Base-by-base conservation (phyloP, 1,139 yeast species). In the Zygoascus meyerae region DNA sequence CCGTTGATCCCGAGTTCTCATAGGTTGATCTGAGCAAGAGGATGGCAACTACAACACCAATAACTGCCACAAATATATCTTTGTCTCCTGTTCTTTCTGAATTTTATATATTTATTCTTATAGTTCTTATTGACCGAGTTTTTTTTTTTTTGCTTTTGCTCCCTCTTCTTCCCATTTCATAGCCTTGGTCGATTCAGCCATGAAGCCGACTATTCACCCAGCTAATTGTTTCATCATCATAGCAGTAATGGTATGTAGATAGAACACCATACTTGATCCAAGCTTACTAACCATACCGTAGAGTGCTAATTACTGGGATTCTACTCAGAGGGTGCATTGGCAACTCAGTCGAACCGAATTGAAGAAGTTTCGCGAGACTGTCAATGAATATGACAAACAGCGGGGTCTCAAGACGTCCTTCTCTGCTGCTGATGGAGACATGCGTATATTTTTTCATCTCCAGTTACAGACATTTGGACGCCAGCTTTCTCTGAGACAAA, bases 401-500 rank as follows among this genome's bases (percentile, higher is more conserved):
- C 48, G 55, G 29, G 59, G 57, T 15, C 42, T 53, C 26, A 47
- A 8, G 30, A 15, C 35, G 11, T 10, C 42, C 11, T 52, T 51
- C 38, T 30, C 54, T 62, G 55, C 73, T 61, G 60, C 53, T 59
- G 54, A 59, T 64, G 59, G 74, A 61, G 55, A 71, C 61, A 50
- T 73, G 62, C 57, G 76, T 58, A 47, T 73, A 61, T 51, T 68
- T 66, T 45, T 73, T 59, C 55, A 74, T 71, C 56, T 58, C 30
- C 55, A 36, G 38, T 67, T 86, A 37, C 80, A 82, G 57, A 79
- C 83, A 58, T 70, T 92, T 12, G 97, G 97, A 0, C 71, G 95
- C 54, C 72, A 94, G 46, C 68, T 92, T 45, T 81, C 79, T 48
- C 72, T 86, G 32, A 69, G 97, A 40, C 97, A 90, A 61, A 74